phyloP scores from a whole-genome alignment of 148 eudicot species.

The Beta vulgaris region DNA sequence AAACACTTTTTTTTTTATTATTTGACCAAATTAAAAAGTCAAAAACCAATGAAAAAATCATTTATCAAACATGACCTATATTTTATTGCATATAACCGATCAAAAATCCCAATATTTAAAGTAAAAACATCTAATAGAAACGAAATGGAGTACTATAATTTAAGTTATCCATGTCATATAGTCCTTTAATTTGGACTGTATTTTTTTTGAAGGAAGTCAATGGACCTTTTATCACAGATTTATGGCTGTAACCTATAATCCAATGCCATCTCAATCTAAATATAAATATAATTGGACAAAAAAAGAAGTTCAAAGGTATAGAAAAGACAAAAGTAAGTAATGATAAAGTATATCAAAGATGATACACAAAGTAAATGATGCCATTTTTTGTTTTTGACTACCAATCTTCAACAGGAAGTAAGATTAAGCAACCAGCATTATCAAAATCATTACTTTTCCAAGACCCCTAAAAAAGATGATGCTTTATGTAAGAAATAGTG shows the following conservation, averaged over 20 bases:
- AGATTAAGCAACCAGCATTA: conserved; percentile 8
- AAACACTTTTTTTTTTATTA: too few relatives aligned
- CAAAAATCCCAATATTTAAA: too few relatives aligned
- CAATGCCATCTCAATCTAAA: not conserved
- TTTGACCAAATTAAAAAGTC: too few relatives aligned
- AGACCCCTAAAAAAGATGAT: not conserved
- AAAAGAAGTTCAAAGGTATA: not conserved
- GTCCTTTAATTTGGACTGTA: too few relatives aligned
- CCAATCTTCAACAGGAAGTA: conserved; percentile 24
- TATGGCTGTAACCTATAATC: not conserved
- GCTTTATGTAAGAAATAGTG: not conserved
- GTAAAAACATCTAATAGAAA: too few relatives aligned
- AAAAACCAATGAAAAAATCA: too few relatives aligned
- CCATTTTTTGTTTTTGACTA: conserved; percentile 6
- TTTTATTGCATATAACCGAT: too few relatives aligned
- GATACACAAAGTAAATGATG: conserved; percentile 1
- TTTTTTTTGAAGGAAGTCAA: too few relatives aligned
- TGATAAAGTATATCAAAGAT: conserved; percentile 6
- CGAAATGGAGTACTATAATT: too few relatives aligned
- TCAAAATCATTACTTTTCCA: not conserved
- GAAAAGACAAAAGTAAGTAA: not conserved
- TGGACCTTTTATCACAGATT: not conserved
- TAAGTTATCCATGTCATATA: too few relatives aligned
- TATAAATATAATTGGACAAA: not conserved
- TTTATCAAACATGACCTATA: too few relatives aligned